Evolutionary conservation across 345 rosid genomes (phyloP).

Genomic region (Boechera divaricarpa): DNA sequence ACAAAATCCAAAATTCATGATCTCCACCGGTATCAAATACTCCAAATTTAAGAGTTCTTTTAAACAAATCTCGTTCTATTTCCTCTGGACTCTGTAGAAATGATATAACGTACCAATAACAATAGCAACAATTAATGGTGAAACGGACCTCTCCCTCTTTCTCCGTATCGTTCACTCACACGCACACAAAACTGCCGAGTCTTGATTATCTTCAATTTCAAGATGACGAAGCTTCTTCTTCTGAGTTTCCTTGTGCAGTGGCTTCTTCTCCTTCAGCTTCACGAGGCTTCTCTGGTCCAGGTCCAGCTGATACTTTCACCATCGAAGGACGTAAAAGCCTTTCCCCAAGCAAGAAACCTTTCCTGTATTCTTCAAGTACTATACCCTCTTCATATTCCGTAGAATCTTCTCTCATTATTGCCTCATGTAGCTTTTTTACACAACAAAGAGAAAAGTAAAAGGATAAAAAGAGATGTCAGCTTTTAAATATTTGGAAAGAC

Average conservation of each 20-base stretch:
- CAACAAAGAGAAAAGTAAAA: constrained; percentile 17
- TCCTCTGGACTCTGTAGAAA: constrained; percentile 29
- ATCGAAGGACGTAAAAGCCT: constrained; percentile 91
- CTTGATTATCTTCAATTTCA: constrained; percentile 23
- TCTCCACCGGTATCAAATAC: constrained; percentile 7
- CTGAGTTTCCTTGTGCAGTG: constrained; percentile 34
- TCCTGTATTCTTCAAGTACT: constrained; percentile 80
- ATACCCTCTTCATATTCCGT: constrained; percentile 79
- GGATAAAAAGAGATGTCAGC: constrained; percentile 14
- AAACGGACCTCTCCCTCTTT: constrained; percentile 23
- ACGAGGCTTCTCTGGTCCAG: constrained; percentile 71
- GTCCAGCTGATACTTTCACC: constrained; percentile 99
- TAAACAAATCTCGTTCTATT: constrained; percentile 12
- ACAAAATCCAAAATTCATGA: not conserved
- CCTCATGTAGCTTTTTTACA: constrained; percentile 79
- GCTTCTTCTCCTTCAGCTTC: constrained; percentile 52
- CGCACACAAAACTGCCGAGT: constrained; percentile 23
- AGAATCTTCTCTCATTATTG: constrained; percentile 92
- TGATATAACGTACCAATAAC: constrained; percentile 24
- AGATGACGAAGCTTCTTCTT: constrained; percentile 51
- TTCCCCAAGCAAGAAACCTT: constrained; percentile 84
- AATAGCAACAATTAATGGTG: constrained; percentile 17
- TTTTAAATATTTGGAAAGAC: constrained; percentile 16
- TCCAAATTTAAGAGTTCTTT: not conserved
- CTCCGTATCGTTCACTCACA: not conserved